Evolutionary conservation across 2,329 filamentous ascomycete species (phyloP), one percentile per base, ranked within the genome.

Genomic region (Ophiostoma himal-ulmi): DNA sequence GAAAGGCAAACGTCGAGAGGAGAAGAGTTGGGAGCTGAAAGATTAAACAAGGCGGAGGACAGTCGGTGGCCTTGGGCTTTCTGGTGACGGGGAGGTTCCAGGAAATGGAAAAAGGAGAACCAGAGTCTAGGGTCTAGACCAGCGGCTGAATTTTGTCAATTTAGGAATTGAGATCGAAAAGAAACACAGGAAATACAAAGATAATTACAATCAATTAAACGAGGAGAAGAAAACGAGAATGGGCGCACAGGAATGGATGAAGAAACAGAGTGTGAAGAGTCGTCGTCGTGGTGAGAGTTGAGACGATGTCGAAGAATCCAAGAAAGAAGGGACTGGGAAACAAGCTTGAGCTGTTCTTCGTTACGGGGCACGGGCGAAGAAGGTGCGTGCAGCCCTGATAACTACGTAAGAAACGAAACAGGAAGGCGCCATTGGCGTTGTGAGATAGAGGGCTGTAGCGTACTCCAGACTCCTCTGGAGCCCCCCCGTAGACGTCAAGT

Each of bases 251-350:
- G 37, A 39, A 41, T 44, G 36, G 39, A 30, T 36, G 65, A 20
- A 48, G 39, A 67, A 39, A 13, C 37, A 64, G 34, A 30, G 30
- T 36, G 57, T 8, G 60, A 37, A 17, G 1, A 2, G 30, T 30
- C 30, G 30, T 30, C 30, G 60, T 39, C 34, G 62, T 11, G 5
- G 62, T 37, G 65, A 11, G 36, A 39, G 41, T 52, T 54, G 39
- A 34, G 41, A 36, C 37, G 66, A 48, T 48, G 65, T 54, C 41
- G 22, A 52, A 11, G 66, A 52, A 48, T 26, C 22, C 20, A 26
- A 41, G 69, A 36, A 65, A 39, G 44, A 68, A 48, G 37, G 30
- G 60, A 67, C 62, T 37, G 39, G 67, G 57, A 52, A 64, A 68
- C 39, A 34, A 41, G 65, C 65, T 67, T n/a, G 65, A 65, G 62